These are phyloP conservation scores for Verticillium albo-atrum DNA, from an alignment of 2,329 filamentous ascomycete species.

Conservation along the genomic window DNA sequence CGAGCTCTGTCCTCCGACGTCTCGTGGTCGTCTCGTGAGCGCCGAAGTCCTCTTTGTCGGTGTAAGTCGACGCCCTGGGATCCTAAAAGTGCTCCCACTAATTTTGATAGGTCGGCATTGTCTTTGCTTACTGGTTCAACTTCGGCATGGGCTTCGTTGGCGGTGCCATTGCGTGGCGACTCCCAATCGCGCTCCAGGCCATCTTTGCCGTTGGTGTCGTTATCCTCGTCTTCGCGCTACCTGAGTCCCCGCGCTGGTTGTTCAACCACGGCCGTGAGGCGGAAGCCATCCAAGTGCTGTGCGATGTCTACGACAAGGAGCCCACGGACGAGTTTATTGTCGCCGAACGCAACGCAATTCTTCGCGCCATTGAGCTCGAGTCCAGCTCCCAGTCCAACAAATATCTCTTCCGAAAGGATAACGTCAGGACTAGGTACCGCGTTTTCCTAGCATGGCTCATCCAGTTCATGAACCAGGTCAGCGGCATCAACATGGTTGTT, in stretches of 20 bases:
- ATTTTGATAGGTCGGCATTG: conserved; percentile 19
- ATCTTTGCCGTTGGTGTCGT: conserved; percentile 25
- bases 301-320: no score
- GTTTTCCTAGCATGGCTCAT: conserved; percentile 42
- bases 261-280: conserved; percentile 25
- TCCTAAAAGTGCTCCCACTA: no score
- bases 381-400: no score
- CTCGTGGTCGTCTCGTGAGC: conserved; percentile 35
- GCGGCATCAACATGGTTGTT: conserved; percentile 40
- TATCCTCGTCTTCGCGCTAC: conserved; percentile 29
- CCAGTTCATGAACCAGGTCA: conserved; percentile 43
- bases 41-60: conserved; percentile 34
- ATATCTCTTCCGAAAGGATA: no score
- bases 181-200: conserved; percentile 22
- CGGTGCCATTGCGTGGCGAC: conserved; percentile 16
- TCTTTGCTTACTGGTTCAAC: conserved; percentile 21
- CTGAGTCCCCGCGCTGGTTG: conserved; percentile 34
- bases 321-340: no score
- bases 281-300: conserved; percentile 22
- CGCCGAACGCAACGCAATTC: no score
- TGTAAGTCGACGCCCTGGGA: background rate
- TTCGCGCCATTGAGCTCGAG: no score
- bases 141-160: conserved; percentile 27
- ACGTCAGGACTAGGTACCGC: conserved; percentile 33
- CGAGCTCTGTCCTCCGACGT: conserved; percentile 36